phyloP scores from a whole-genome alignment of 495 filamentous ascomycete species.

The Extremus antarcticus region DNA sequence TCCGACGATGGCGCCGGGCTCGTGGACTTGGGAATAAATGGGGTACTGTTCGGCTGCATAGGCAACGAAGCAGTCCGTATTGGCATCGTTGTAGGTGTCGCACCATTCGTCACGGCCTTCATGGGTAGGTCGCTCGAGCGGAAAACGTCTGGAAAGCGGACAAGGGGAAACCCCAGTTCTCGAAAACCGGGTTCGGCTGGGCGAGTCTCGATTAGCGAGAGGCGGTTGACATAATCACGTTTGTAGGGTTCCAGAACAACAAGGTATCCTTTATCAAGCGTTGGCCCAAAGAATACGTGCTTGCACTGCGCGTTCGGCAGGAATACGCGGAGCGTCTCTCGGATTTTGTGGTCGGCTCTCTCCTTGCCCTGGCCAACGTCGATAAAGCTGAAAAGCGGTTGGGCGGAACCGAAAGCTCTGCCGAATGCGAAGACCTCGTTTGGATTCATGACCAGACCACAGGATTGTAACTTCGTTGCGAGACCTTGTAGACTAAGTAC shows the following conservation, averaged over 20 bases:
- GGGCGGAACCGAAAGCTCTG: slow-evolving; percentile 29
- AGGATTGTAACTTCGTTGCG: slow-evolving; percentile 21
- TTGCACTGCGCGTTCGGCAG: slow-evolving; percentile 31
- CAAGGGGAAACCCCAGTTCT: slow-evolving; percentile 23
- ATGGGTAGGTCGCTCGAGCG: slow-evolving; percentile 15
- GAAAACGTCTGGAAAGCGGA: slow-evolving; percentile 24
- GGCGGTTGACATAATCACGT: slow-evolving; percentile 19
- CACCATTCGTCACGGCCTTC: not conserved
- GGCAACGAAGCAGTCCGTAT: not conserved
- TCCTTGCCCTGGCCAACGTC: slow-evolving; percentile 34
- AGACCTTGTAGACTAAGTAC: slow-evolving; percentile 31
- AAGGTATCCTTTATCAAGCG: slow-evolving; percentile 33
- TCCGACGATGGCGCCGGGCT: slow-evolving; percentile 11
- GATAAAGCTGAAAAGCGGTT: slow-evolving; percentile 32
- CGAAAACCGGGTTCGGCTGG: slow-evolving; percentile 21
- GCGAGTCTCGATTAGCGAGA: slow-evolving; percentile 29
- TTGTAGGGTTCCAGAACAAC: slow-evolving; percentile 29
- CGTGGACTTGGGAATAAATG: slow-evolving; percentile 1
- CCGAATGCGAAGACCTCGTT: slow-evolving; percentile 26
- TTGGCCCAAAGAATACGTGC: slow-evolving; percentile 33
- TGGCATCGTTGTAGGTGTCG: not conserved
- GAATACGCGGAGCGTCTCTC: slow-evolving; percentile 31
- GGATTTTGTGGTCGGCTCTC: slow-evolving; percentile 32
- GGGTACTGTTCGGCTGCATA: not conserved
- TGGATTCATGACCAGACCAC: slow-evolving; percentile 22